Base-by-base conservation (phyloP, 306 rosid genomes). In the Notholithocarpus densiflorus region DNA sequence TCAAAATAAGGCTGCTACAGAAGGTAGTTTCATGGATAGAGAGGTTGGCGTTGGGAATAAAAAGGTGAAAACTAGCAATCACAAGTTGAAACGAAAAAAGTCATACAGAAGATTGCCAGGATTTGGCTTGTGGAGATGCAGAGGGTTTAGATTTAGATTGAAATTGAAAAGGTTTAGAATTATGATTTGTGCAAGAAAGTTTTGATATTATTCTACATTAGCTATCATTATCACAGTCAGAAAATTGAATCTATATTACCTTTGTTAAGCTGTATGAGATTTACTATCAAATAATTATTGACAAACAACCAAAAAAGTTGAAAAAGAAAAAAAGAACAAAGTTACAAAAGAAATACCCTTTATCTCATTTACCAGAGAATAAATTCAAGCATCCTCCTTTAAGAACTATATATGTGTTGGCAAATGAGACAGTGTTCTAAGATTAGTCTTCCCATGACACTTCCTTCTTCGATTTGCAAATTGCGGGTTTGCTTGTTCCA, bases 401-500 rank as follows among this genome's bases (percentile, higher is more conserved):
- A 72, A 40, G 82, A 79, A 77, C 64, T 75, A 26, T 73, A 74
- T 21, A 56, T 29, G 72, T 71, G 64, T 40, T 75, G 83, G 76
- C 92, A 94, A 74, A 84, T 81, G 71, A 88, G 55, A 77, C 94
- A 92, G 31, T 84, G 89, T 70, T 87, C 72, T 20, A 89, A 82
- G 60, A 89, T 48, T 24, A 95, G 79, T 68, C 84, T 88, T 72
- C 71, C 92, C 32, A 95, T 72, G 32, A 86, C 79, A 61, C 96
- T 91, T 82, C 91, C 98, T 72, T 88, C 85, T 87, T 95, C 89
- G 29, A 93, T 83, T 9, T 19, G 12, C 77, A 86, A 80, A 29
- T 77, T 73, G 72, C 87, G 86, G 66, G 94, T 93, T n/a, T 89
- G 86, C 80, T 79, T 90, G 75, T 93, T 91, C 96, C 98, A 93